phyloP scores from a whole-genome alignment of 306 rosid genomes.

The Potentilla sterilis region DNA sequence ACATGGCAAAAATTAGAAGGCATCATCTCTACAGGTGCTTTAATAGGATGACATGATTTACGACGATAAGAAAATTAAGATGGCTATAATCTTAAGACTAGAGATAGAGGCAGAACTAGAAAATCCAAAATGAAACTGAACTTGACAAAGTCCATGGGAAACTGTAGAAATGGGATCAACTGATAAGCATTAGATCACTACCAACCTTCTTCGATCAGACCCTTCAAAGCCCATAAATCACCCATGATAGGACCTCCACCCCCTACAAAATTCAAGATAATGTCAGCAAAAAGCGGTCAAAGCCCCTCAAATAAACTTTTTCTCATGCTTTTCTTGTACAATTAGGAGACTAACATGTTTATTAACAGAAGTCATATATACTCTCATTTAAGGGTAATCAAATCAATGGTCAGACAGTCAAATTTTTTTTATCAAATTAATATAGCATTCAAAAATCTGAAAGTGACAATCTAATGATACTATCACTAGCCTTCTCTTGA shows the following conservation, averaged over 20 bases:
- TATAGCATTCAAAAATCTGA: not conserved
- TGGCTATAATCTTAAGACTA: not conserved
- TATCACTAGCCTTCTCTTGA: too few relatives aligned
- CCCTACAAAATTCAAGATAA: slow-evolving; percentile 46
- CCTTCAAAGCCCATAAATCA: slow-evolving; percentile 97
- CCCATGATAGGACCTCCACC: slow-evolving; percentile 99
- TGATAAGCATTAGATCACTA: not conserved
- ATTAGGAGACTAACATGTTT: not conserved
- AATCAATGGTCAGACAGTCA: not conserved
- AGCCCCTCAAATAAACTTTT: not conserved
- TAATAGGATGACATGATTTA: not conserved
- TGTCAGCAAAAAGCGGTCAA: slow-evolving; percentile 26
- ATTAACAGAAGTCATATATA: not conserved
- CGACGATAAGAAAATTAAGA: not conserved
- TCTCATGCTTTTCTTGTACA: not conserved
- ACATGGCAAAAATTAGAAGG: not conserved
- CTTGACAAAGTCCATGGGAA: not conserved
- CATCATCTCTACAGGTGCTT: not conserved
- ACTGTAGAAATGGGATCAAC: slow-evolving; percentile 8
- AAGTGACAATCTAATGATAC: not conserved
- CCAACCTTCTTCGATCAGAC: slow-evolving; percentile 85
- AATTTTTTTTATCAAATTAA: not conserved
- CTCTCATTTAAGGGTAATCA: not conserved
- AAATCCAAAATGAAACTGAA: not conserved
- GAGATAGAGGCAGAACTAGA: not conserved